Percentiles rank a stretch among this genome's conserved stretches.
phyloP scores from a whole-genome alignment of 2,329 filamentous ascomycete species.

The Oidium heveae region DNA sequence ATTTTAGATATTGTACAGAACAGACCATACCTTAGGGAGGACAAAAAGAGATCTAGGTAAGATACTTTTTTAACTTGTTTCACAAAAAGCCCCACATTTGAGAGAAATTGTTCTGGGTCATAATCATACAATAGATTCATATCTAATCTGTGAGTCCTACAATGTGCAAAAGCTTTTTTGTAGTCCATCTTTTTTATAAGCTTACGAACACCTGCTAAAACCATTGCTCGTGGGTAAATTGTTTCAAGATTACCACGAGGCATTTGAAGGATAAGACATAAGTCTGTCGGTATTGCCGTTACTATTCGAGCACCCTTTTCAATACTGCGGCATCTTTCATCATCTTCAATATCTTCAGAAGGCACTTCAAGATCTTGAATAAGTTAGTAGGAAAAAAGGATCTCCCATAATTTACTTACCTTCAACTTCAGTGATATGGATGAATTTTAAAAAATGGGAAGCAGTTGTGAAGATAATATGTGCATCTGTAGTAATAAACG shows the following conservation, averaged over 20 bases:
- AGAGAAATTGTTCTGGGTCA: constrained; percentile 62
- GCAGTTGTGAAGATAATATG: constrained; percentile 85
- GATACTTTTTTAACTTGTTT: constrained; percentile 61
- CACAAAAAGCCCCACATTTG: constrained; percentile 50
- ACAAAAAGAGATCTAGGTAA: constrained; percentile 76
- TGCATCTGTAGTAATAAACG: constrained; percentile 54
- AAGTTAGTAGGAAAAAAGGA: not conserved
- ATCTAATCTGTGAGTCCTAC: constrained; percentile 80
- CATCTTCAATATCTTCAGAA: constrained; percentile 65
- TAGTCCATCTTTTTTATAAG: constrained; percentile 66
- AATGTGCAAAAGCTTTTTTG: constrained; percentile 59
- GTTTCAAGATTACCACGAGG: constrained; percentile 89
- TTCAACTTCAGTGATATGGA: constrained; percentile 45
- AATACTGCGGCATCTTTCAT: constrained; percentile 77
- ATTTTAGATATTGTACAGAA: not conserved
- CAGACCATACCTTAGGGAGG: constrained; percentile 41
- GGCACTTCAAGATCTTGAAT: constrained; percentile 54
- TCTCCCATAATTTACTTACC: constrained; percentile 20
- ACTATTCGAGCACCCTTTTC: constrained; percentile 74
- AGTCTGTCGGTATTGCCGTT: constrained; percentile 68
- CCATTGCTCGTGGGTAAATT: constrained; percentile 76
- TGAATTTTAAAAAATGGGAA: constrained; percentile 80
- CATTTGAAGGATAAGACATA: constrained; percentile 78
- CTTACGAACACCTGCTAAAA: constrained; percentile 66
- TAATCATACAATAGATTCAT: constrained; percentile 97